Conservation (phyloP, 495 filamentous ascomycete genomes). For the Lineolata rhizophorae region DNA sequence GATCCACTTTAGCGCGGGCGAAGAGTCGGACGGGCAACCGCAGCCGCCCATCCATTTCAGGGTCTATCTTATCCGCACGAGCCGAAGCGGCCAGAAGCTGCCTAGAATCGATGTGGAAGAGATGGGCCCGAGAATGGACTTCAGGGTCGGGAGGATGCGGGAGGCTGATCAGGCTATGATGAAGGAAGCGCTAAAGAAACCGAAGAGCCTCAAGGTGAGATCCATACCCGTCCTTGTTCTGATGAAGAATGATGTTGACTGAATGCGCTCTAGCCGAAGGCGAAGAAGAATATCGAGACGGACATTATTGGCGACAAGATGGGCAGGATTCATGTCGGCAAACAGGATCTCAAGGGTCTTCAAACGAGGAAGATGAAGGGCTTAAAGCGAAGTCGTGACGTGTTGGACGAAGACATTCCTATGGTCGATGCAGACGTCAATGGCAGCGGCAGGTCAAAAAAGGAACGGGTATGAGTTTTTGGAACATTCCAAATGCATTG, state of each 20-base stretch:
- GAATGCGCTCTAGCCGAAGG: conserved; percentile 22
- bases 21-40: conserved; percentile 33
- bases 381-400: conserved; percentile 54
- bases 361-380: conserved; percentile 99
- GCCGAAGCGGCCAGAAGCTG: conserved; percentile 63
- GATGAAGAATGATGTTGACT: neutral
- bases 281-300: conserved; percentile 88
- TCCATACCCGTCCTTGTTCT: conserved; percentile 1
- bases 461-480: neutral
- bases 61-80: conserved; percentile 63
- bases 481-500: too few relatives aligned
- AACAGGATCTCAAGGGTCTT: conserved; percentile 67
- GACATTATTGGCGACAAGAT: conserved; percentile 90
- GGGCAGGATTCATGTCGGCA: conserved; percentile 76
- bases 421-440: conserved; percentile 19
- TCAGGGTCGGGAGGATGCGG: conserved; percentile 60
- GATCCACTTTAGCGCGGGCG: conserved; percentile 56
- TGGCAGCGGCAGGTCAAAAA: conserved; percentile 5
- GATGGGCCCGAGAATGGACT: conserved; percentile 89
- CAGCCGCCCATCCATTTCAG: conserved; percentile 60
- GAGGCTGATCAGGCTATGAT: conserved; percentile 50
- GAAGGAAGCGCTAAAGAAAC: conserved; percentile 82
- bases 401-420: conserved; percentile 17
- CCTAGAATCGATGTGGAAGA: conserved; percentile 85
- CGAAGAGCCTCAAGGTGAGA: conserved; percentile 45